Percentiles rank a stretch among this genome's conserved stretches.
These are phyloP conservation scores for Nepenthes alata DNA, from an alignment of 179 eudicot species.

Conservation along the genomic window DNA sequence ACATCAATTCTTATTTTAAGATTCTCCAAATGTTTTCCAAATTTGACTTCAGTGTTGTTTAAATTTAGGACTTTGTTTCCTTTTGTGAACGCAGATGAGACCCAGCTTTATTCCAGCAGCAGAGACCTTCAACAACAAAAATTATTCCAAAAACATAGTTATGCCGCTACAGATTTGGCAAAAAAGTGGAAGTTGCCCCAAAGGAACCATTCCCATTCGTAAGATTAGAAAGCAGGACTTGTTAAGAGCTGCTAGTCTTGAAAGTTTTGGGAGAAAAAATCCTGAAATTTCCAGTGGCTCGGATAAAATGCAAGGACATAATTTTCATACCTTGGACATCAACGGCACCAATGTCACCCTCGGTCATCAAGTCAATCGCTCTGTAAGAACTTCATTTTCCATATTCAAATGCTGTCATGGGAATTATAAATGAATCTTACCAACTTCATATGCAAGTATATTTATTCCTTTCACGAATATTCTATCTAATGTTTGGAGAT, in stretches of 20 bases:
- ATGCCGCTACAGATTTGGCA: slow-evolving; percentile 41
- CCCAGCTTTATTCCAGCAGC: no score
- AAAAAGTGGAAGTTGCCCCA: slow-evolving; percentile 47
- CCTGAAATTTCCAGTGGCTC: slow-evolving; percentile 7
- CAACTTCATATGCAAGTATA: no score
- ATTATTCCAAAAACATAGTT: slow-evolving; percentile 5
- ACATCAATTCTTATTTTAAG: no score
- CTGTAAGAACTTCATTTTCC: no score
- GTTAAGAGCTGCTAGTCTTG: slow-evolving; percentile 8
- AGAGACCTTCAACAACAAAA: slow-evolving; percentile 5
- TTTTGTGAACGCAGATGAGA: no score
- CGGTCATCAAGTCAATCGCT: no score
- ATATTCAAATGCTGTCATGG: no score
- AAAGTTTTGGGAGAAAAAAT: slow-evolving; percentile 26
- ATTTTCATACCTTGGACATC: background rate
- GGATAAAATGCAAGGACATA: background rate
- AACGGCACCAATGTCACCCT: no score
- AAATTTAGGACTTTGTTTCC: no score
- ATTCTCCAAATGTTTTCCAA: slow-evolving; percentile 11
- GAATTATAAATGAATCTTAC: no score
- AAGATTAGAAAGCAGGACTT: slow-evolving; percentile 23
- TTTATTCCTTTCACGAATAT: no score
- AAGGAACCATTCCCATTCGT: slow-evolving; percentile 51
- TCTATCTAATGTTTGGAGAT: no score
- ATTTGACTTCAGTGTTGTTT: background rate